Base-by-base conservation (phyloP, 2,329 filamentous ascomycete genomes). In the Talaromyces amestolkiae region DNA sequence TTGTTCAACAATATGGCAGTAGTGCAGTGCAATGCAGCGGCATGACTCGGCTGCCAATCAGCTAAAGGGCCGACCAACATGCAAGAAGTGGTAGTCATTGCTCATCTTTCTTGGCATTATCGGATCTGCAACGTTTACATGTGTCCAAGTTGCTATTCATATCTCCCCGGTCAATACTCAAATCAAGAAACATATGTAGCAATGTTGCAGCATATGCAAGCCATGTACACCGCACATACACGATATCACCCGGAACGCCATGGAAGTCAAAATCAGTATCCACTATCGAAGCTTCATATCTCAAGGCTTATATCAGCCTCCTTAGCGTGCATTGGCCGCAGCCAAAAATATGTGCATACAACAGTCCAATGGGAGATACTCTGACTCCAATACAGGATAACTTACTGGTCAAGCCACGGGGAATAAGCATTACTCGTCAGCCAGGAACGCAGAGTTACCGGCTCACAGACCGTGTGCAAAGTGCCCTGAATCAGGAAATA, bases 221-320 rank as follows among this genome's bases (percentile, higher is more conserved):
- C n/a, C 33, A 39, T 37, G 9, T 15, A 13, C 33, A 35, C 31
- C 5, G 31, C 3, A 39, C 3, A 22, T 13, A 27, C 33, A 17
- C 11, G 5, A 58, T 58, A 17, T 58, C 33, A 3, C 22, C 33
- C 33, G 33, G 33, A 58, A 9, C n/a, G 19, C 33, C 33, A 56
- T 56, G 53, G 31, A 37, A 37, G 53, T 22, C 31, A 19, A 37
- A 56, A 51, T 27, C n/a, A 2, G 31, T 17, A 9, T 11, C 33
- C 33, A 58, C 54, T 9, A 24, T 58, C n/a, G 19, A 58, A 39
- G 33, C 33, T 24, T 10, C 13, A 27, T 41, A 58, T 39, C n/a
- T 39, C 33, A 58, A 58, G 31, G 35, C 53, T 58, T 58, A 39
- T 58, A 58, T 58, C 53, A 39, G 53, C 53, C 53, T 37, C 53